Conservation (phyloP, 169 alveolate genomes). For the Perkinsus olseni region DNA sequence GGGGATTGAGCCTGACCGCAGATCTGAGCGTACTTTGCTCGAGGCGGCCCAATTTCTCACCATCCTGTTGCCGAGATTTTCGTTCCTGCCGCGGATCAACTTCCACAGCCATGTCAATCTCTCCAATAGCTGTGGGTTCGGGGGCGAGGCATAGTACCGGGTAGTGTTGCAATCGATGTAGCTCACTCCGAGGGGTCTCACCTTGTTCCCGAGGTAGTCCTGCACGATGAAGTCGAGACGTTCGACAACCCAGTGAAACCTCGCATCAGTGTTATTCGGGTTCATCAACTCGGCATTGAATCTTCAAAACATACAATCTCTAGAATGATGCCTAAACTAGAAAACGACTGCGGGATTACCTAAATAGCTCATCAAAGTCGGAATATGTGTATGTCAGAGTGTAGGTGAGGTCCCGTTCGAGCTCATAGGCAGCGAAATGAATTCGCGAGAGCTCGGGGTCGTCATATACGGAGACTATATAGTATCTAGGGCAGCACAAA, state of each 20-base stretch:
- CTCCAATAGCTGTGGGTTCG: constrained; percentile 3
- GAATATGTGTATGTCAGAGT: constrained; percentile 13
- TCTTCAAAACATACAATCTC: background rate
- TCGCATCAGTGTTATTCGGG: constrained; percentile 7
- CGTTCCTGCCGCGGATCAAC: background rate
- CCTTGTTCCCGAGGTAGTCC: background rate
- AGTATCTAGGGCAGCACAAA: background rate
- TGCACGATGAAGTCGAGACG: constrained; percentile 4
- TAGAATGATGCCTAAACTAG: background rate
- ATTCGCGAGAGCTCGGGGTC: background rate
- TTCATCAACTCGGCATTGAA: constrained; percentile 14
- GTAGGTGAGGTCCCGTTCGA: constrained; percentile 8
- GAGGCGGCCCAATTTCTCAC: background rate
- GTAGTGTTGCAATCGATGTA: background rate
- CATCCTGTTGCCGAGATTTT: background rate
- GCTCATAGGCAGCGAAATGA: constrained; percentile 1
- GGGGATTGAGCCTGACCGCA: background rate
- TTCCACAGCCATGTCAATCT: background rate
- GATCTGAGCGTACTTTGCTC: background rate
- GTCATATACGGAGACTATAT: constrained; percentile 2
- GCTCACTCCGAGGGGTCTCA: background rate
- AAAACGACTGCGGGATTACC: background rate
- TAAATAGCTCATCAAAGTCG: constrained; percentile 9
- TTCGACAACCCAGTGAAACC: constrained; percentile 14
- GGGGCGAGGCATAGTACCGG: constrained; percentile 8